phyloP scores from a whole-genome alignment of 108 stramenopile genomes.

The Aurantiochytrium sp. region DNA sequence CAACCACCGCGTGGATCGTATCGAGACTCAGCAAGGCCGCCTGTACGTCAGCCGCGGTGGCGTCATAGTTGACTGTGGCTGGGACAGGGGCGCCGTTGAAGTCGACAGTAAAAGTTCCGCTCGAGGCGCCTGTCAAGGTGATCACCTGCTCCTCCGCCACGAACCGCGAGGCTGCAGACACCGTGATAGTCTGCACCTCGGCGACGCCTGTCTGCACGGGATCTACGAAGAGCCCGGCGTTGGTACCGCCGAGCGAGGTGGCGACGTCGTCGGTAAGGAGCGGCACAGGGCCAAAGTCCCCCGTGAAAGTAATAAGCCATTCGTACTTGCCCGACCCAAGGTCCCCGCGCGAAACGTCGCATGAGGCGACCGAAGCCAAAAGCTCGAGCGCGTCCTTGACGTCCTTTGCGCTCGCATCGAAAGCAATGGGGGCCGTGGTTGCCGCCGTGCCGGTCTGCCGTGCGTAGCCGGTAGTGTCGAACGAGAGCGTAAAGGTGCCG shows the following conservation, averaged over 20 bases:
- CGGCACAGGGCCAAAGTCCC: neutral
- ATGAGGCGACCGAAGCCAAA: constrained; percentile 55
- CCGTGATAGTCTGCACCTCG: constrained; percentile 70
- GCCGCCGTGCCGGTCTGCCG: neutral
- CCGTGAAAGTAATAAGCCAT: constrained; percentile 52
- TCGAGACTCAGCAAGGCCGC: constrained; percentile 39
- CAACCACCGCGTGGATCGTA: constrained; percentile 42
- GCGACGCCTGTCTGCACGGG: constrained; percentile 55
- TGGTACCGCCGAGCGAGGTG: neutral
- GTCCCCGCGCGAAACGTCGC: constrained; percentile 50
- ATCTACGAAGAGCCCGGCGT: constrained; percentile 33
- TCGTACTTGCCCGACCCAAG: neutral
- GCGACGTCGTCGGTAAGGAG: neutral
- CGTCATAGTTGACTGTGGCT: constrained; percentile 31
- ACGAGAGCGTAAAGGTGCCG: constrained; percentile 41
- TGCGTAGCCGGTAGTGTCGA: constrained; percentile 39
- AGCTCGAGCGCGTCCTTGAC: constrained; percentile 55
- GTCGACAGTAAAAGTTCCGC: constrained; percentile 39
- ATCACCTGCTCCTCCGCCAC: constrained; percentile 62
- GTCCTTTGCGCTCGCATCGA: constrained; percentile 8
- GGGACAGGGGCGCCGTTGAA: constrained; percentile 35
- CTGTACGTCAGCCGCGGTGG: constrained; percentile 34
- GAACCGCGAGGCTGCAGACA: constrained; percentile 59
- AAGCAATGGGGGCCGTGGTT: neutral
- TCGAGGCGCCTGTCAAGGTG: neutral